Percentiles rank a stretch among this genome's conserved stretches.
phyloP scores from a whole-genome alignment of 2,329 filamentous ascomycete species.

The Beauveria sp. region DNA sequence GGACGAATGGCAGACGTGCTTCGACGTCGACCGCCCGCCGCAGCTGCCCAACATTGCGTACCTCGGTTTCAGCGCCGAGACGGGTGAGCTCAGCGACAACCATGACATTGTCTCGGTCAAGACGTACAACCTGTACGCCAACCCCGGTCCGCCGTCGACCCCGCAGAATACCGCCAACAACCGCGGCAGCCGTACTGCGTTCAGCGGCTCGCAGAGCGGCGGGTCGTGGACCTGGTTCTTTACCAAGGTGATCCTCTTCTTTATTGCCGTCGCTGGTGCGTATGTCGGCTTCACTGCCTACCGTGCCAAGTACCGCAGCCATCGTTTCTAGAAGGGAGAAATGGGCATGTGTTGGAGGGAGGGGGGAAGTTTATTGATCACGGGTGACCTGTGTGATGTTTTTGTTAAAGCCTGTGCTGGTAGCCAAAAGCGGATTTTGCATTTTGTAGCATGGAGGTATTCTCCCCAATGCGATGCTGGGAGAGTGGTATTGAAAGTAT shows the following conservation, averaged over 20 bases:
- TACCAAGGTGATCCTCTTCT: constrained; percentile 74
- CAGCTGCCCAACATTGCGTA: constrained; percentile 73
- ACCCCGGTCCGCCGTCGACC: constrained; percentile 35
- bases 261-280: constrained; percentile 59
- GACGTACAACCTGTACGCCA: constrained; percentile 80
- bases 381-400: not conserved
- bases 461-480: not conserved
- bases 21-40: constrained; percentile 62
- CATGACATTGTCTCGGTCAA: constrained; percentile 89
- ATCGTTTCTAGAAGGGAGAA: constrained; percentile 41
- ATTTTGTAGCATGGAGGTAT: not conserved
- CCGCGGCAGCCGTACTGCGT: constrained; percentile 25
- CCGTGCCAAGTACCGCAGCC: constrained; percentile 56
- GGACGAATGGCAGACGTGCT: constrained; percentile 83
- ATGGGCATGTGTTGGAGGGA: not conserved
- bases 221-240: constrained; percentile 58
- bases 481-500: not conserved
- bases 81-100: constrained; percentile 93
- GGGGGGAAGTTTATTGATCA: not conserved
- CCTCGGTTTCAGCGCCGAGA: constrained; percentile 77
- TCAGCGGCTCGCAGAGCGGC: constrained; percentile 30
- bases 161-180: constrained; percentile 27
- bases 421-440: constrained; percentile 3
- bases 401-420: not conserved
- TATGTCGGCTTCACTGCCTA: constrained; percentile 87